These are phyloP conservation scores for Scedosporium aurantiacum DNA, from an alignment of 2,329 filamentous ascomycete species.

Conservation along the genomic window DNA sequence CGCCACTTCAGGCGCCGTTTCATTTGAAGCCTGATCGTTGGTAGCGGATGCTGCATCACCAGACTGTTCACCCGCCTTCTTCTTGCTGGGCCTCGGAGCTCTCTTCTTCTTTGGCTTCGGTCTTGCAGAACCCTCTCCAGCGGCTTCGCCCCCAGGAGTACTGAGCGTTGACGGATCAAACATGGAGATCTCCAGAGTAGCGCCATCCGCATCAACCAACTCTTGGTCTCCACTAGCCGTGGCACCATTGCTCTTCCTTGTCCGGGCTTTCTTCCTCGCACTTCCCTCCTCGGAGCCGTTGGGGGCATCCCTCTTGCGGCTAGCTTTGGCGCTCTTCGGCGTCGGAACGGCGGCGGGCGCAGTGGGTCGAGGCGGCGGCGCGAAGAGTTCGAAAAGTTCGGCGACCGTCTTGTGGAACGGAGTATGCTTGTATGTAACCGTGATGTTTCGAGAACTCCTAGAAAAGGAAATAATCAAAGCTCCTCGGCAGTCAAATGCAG, in stretches of 20 bases:
- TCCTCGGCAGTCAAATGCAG: constrained; percentile 49
- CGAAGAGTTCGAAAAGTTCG: constrained; percentile 35
- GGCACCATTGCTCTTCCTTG: constrained; percentile 14
- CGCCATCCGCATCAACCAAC: neutral
- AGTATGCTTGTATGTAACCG: constrained; percentile 45
- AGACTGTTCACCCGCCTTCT: constrained; percentile 9
- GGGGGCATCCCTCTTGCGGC: constrained; percentile 13
- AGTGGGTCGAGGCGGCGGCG: constrained; percentile 26
- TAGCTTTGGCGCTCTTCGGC: constrained; percentile 1
- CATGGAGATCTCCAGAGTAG: neutral
- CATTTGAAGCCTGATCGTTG: neutral
- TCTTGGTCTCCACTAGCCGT: constrained; percentile 3
- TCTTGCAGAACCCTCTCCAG: neutral
- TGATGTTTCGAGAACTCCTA: constrained; percentile 33
- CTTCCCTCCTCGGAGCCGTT: constrained; percentile 5
- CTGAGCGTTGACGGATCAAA: neutral
- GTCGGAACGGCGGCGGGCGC: neutral
- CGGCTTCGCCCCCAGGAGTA: neutral
- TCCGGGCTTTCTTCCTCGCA: constrained; percentile 16
- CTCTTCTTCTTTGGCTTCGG: constrained; percentile 1
- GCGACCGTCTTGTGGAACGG: constrained; percentile 45
- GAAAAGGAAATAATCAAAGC: constrained; percentile 38
- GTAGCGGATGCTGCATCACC: neutral
- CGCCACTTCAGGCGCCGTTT: neutral
- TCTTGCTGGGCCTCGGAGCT: constrained; percentile 14